Evolutionary conservation across 2,329 filamentous ascomycete species (phyloP).

Genomic region (Colletotrichum sp.): DNA sequence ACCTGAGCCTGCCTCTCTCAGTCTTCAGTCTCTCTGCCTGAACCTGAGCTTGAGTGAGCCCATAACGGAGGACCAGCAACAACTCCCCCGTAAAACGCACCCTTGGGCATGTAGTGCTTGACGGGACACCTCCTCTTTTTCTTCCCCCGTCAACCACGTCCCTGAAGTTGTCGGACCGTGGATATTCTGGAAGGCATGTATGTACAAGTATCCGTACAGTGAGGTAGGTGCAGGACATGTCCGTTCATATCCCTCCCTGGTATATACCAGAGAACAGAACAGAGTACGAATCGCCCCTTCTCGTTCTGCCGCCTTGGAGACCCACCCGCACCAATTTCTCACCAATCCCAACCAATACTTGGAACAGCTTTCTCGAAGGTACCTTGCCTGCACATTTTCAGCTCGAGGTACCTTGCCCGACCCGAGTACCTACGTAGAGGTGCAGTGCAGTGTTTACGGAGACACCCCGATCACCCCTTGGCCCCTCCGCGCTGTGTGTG

Average conservation of each 20-base stretch:
- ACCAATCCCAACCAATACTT: slow-evolving; percentile 13
- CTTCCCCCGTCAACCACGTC: background rate
- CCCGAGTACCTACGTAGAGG: background rate
- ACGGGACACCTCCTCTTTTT: background rate
- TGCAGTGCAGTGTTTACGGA: background rate
- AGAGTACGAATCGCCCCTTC: background rate
- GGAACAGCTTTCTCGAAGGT: background rate
- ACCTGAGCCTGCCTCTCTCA: background rate
- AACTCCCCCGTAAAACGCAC: background rate
- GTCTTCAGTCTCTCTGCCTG: background rate
- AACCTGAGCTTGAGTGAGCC: background rate
- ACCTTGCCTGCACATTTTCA: background rate
- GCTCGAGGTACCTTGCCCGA: background rate
- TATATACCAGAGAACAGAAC: background rate
- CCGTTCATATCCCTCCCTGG: background rate
- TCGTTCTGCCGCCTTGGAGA: slow-evolving; percentile 6
- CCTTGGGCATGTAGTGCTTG: background rate
- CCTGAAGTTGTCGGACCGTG: background rate
- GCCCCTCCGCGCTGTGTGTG: slow-evolving; percentile 13
- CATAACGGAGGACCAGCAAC: background rate
- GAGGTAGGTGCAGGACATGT: background rate
- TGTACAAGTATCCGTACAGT: background rate
- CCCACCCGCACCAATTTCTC: slow-evolving; percentile 17
- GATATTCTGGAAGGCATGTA: background rate
- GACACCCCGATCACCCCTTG: slow-evolving; percentile 10